Conservation (phyloP, 2,329 filamentous ascomycete species). For the Microdochium trichocladiopsis region DNA sequence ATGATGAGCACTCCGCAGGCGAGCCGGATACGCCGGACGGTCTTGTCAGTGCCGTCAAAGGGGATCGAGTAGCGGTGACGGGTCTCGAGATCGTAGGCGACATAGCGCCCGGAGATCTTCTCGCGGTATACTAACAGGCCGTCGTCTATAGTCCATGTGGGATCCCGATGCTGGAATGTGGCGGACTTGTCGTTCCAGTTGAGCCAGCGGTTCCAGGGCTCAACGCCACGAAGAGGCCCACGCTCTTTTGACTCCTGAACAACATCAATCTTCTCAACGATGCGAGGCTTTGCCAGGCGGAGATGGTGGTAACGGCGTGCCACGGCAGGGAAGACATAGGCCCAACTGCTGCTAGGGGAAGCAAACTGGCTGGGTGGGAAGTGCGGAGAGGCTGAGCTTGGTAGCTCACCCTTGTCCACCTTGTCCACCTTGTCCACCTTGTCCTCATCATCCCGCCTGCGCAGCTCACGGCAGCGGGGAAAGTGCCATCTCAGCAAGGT, state of each 20-base stretch:
- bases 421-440: background rate
- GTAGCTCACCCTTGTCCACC: too few relatives aligned
- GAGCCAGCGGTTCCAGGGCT: constrained; percentile 38
- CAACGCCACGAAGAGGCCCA: constrained; percentile 25
- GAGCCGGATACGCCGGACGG: constrained; percentile 47
- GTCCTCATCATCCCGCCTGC: constrained; percentile 11
- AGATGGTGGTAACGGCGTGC: constrained; percentile 49
- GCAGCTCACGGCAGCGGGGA: constrained; percentile 44
- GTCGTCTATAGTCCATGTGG: constrained; percentile 45
- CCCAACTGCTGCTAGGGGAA: constrained; percentile 21
- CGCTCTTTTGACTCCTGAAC: constrained; percentile 22
- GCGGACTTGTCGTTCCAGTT: constrained; percentile 28
- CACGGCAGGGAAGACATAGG: constrained; percentile 37
- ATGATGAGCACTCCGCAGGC: constrained; percentile 48
- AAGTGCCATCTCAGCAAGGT: constrained; percentile 43
- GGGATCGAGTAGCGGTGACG: constrained; percentile 36
- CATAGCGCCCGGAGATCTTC: constrained; percentile 19
- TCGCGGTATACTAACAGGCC: constrained; percentile 48
- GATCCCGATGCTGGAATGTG: constrained; percentile 37
- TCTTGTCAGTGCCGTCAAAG: constrained; percentile 40
- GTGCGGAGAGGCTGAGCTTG: background rate
- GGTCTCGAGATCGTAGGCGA: constrained; percentile 42
- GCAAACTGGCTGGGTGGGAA: background rate
- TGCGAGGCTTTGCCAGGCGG: constrained; percentile 35
- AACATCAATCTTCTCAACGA: constrained; percentile 34